Percentiles rank a stretch among this genome's conserved stretches.
These are phyloP conservation scores for Adansonia rubrostipa DNA, from an alignment of 441 rosid genomes.

Conservation along the genomic window DNA sequence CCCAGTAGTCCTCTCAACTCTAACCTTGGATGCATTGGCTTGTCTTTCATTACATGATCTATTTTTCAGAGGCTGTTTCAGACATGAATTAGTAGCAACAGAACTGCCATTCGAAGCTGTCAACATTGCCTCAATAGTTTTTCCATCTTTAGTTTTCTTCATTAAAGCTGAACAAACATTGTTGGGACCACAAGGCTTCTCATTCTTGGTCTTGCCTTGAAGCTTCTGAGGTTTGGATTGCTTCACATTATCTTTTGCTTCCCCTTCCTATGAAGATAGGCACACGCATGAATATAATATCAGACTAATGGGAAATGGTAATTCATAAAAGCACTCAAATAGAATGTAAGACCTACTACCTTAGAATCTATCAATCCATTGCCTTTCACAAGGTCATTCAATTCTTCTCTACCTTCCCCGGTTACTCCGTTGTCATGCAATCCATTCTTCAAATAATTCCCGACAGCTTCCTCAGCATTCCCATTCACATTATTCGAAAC, in stretches of 20 bases:
- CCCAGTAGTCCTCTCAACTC: conserved; percentile 14
- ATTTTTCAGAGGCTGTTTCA: conserved; percentile 58
- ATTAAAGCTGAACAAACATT: conserved; percentile 45
- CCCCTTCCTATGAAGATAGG: conserved; percentile 34
- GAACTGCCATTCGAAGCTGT: conserved; percentile 64
- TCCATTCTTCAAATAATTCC: conserved; percentile 4
- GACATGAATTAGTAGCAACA: conserved; percentile 39
- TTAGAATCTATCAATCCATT: conserved; percentile 7
- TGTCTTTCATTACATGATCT: conserved; percentile 57
- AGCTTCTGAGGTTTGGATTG: conserved; percentile 47
- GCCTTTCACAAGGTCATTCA: not conserved
- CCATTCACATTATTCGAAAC: not conserved
- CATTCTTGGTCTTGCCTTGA: conserved; percentile 53
- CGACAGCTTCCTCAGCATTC: not conserved
- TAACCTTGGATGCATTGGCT: conserved; percentile 55
- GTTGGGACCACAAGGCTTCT: conserved; percentile 51
- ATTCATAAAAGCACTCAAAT: conserved; percentile 16
- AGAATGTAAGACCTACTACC: conserved; percentile 17
- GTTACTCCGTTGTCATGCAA: conserved; percentile 1
- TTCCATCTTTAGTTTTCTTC: conserved; percentile 57
- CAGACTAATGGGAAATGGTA: not conserved
- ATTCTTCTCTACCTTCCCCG: not conserved
- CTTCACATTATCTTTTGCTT: conserved; percentile 23
- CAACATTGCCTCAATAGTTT: conserved; percentile 38
- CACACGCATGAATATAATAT: conserved; percentile 20